phyloP scores from a whole-genome alignment of 2,329 filamentous ascomycete species.

The Cytospora piceicola region DNA sequence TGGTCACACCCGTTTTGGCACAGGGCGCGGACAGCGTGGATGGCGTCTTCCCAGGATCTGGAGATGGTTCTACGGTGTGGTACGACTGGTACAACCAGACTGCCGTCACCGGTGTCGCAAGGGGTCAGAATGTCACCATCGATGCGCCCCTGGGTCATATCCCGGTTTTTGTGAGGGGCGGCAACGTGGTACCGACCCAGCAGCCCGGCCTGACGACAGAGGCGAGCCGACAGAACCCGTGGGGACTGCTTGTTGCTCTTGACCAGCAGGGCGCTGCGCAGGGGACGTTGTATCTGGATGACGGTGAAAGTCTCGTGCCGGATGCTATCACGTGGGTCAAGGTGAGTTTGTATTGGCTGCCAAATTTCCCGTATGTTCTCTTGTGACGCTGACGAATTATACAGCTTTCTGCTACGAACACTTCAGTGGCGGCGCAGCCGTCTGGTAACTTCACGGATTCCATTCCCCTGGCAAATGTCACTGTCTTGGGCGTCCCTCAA shows the following conservation, averaged over 20 bases:
- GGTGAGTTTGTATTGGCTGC: constrained; percentile 37
- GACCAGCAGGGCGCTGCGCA: constrained; percentile 56
- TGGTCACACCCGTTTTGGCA: constrained; percentile 70
- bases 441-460: constrained; percentile 58
- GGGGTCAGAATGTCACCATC: constrained; percentile 47
- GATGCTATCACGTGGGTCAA: constrained; percentile 58
- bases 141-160: constrained; percentile 66
- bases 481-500: constrained; percentile 59
- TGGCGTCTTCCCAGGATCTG: constrained; percentile 71
- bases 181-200: constrained; percentile 68
- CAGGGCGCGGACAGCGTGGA: constrained; percentile 64
- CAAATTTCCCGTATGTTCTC: neutral
- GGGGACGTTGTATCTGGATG: constrained; percentile 72
- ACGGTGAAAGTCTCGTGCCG: constrained; percentile 69
- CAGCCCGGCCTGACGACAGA: constrained; percentile 69
- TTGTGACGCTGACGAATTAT: constrained; percentile 11
- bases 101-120: constrained; percentile 45
- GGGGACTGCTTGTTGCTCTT: constrained; percentile 68
- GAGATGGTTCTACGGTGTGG: constrained; percentile 61
- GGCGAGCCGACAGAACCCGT: constrained; percentile 65
- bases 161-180: constrained; percentile 72
- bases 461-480: constrained; percentile 65
- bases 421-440: constrained; percentile 51
- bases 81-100: constrained; percentile 80
- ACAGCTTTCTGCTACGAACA: constrained; percentile 48